Evolutionary conservation across 2,329 filamentous ascomycete species (phyloP).

Genomic region (Pseudogymnoascus sp.): DNA sequence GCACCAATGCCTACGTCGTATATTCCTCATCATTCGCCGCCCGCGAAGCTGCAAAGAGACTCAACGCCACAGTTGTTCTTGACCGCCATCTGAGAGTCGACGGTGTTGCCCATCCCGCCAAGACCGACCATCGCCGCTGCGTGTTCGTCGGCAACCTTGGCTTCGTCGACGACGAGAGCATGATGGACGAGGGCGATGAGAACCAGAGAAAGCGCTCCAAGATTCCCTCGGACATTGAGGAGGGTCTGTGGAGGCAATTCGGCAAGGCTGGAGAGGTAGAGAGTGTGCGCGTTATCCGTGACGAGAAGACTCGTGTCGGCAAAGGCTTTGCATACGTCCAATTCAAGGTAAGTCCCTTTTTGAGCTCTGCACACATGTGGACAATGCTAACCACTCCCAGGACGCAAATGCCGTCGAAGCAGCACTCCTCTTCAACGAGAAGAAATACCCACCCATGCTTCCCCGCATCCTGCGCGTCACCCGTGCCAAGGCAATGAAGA

Average conservation of each 20-base stretch:
- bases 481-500: conserved; percentile 51
- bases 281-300: conserved; percentile 85
- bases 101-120: conserved; percentile 77
- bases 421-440: conserved; percentile 80
- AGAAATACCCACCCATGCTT: conserved; percentile 92
- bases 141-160: conserved; percentile 95
- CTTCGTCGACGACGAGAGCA: conserved; percentile 87
- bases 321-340: conserved; percentile 98
- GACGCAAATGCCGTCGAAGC: conserved; percentile 83
- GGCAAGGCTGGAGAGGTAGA: conserved; percentile 73
- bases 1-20: conserved; percentile 89
- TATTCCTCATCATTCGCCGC: conserved; percentile 71
- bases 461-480: conserved; percentile 79
- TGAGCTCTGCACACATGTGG: neutral
- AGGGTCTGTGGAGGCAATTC: conserved; percentile 84
- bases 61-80: conserved; percentile 80
- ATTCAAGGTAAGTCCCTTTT: conserved; percentile 55
- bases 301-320: conserved; percentile 82
- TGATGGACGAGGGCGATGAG: conserved; percentile 57
- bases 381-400: conserved; percentile 30
- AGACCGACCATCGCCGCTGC: conserved; percentile 77
- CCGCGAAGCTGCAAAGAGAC: conserved; percentile 62
- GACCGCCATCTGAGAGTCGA: conserved; percentile 87
- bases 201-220: conserved; percentile 67
- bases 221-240: conserved; percentile 76